A percentile compares a stretch with the other conserved stretches of the same genome.
Conservation (phyloP, 2,329 filamentous ascomycete species). For the Diplodia sapinea region DNA sequence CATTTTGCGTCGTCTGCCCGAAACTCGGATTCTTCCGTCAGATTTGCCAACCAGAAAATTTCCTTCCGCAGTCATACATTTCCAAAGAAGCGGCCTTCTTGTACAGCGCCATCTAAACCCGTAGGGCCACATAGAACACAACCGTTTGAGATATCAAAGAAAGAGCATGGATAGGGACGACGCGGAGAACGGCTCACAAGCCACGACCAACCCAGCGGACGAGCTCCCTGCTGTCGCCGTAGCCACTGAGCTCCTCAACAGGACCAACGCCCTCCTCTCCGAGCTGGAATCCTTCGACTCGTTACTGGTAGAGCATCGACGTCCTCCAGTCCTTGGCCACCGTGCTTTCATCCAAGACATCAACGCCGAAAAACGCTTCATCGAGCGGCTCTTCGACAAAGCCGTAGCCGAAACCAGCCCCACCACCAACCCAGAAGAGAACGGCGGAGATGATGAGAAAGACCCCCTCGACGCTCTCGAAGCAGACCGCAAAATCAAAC, state of each 20-base stretch:
- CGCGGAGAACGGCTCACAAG: background rate
- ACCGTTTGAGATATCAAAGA: background rate
- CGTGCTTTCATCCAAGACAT: constrained; percentile 16
- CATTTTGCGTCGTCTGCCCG: background rate
- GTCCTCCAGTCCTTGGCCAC: constrained; percentile 1
- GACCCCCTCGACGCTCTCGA: constrained; percentile 3
- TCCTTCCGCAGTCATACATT: background rate
- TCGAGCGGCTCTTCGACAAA: constrained; percentile 24
- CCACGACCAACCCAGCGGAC: background rate
- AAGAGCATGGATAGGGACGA: constrained; percentile 9
- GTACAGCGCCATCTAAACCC: background rate
- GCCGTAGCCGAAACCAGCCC: constrained; percentile 2
- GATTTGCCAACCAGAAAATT: background rate
- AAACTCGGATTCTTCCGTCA: background rate
- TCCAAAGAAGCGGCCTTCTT: background rate
- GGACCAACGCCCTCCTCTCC: constrained; percentile 22
- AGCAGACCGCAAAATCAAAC: constrained; percentile 47
- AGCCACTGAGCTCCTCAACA: constrained; percentile 21
- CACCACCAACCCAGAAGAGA: background rate
- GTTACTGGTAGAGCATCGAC: background rate
- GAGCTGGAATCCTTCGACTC: constrained; percentile 22
- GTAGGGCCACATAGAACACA: background rate
- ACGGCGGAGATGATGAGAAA: background rate
- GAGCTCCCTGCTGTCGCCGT: constrained; percentile 14
- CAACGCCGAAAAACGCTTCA: constrained; percentile 31